A percentile compares a stretch with the other conserved stretches of the same genome.
Evolutionary conservation across 306 rosid species (phyloP).

Genomic region (Sesbania bispinosa): DNA sequence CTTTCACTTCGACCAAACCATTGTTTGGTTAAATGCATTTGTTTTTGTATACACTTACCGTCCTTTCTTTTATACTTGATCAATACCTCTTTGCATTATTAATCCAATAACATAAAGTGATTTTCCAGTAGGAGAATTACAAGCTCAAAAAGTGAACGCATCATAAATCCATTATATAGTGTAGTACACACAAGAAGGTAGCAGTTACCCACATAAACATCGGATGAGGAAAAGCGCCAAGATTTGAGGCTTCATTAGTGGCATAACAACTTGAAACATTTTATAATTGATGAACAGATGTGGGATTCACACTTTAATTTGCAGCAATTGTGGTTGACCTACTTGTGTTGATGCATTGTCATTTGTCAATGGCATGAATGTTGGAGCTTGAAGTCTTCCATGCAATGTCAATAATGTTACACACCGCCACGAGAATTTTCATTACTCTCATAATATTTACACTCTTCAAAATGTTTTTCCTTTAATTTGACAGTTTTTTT

Average conservation of each 20-base stretch:
- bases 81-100: background rate
- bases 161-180: no score
- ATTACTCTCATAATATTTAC: no score
- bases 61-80: background rate
- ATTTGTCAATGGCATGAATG: constrained; percentile 15
- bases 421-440: no score
- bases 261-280: background rate
- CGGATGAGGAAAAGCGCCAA: no score
- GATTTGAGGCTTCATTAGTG: constrained; percentile 16
- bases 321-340: constrained; percentile 24
- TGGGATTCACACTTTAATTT: constrained; percentile 17
- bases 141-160: background rate
- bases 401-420: no score
- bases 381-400: no score
- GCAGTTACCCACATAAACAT: no score
- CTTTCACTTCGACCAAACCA: no score
- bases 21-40: no score
- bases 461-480: no score
- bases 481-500: no score
- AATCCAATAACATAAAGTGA: background rate
- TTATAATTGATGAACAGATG: background rate
- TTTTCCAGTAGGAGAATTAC: background rate
- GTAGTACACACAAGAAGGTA: no score
- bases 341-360: background rate
- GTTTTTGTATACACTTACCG: background rate